phyloP scores from a whole-genome alignment of 2,329 filamentous ascomycete species.

The Ascochyta pisi region DNA sequence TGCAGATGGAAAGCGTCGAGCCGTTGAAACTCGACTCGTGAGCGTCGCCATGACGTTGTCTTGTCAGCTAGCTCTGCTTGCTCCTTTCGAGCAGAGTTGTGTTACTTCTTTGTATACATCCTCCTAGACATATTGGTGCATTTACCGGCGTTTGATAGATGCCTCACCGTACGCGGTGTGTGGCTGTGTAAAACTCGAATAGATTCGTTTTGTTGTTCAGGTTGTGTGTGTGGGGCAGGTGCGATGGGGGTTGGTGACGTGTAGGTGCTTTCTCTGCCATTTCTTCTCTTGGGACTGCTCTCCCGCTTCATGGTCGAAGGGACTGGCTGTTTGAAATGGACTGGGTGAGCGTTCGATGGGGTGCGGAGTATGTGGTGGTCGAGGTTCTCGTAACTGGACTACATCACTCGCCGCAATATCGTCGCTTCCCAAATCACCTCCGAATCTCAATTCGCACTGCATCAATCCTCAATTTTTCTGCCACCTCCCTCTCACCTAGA shows the following conservation, averaged over 20 bases:
- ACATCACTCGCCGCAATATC: background rate
- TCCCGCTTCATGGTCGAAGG: too few species aligned
- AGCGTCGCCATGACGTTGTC: background rate
- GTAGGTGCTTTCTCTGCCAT: background rate
- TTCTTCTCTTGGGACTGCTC: background rate
- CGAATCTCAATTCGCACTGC: background rate
- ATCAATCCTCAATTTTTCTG: background rate
- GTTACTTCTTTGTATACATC: background rate
- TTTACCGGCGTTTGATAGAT: slow-evolving; percentile 12
- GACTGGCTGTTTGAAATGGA: too few species aligned
- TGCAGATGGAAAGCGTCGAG: slow-evolving; percentile 35
- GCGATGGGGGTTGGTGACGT: background rate
- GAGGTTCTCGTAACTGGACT: too few species aligned
- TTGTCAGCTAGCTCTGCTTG: too few species aligned
- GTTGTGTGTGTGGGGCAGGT: background rate
- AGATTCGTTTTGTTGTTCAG: background rate
- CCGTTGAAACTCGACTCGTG: slow-evolving; percentile 22
- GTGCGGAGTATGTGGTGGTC: too few species aligned
- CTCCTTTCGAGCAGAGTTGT: background rate
- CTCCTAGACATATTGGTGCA: background rate
- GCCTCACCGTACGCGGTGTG: slow-evolving; percentile 12
- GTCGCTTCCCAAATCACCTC: background rate
- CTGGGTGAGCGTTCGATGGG: too few species aligned
- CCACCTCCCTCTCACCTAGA: background rate
- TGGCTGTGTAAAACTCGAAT: slow-evolving; percentile 6